Evolutionary conservation across 805 yeast species (phyloP).

Genomic region (Kregervanrija fluxuum): DNA sequence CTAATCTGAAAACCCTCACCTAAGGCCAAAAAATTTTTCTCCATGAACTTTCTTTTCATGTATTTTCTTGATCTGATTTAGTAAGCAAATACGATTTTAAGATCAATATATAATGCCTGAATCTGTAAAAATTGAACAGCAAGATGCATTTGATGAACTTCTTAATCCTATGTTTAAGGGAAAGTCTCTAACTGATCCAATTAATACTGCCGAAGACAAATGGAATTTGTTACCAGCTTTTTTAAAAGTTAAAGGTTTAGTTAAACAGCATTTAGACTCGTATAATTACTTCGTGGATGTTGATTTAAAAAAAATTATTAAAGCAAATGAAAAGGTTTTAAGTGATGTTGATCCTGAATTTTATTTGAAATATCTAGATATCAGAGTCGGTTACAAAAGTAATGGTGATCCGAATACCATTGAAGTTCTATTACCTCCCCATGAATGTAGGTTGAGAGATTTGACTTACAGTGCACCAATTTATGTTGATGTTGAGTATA

Average conservation of each 20-base stretch:
- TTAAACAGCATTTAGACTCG: conserved; percentile 97
- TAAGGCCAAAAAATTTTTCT: no score
- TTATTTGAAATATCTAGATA: conserved; percentile 86
- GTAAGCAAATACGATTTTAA: not conserved
- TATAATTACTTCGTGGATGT: conserved; percentile 93
- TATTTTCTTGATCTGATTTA: not conserved
- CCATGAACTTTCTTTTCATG: no score
- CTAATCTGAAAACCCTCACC: no score
- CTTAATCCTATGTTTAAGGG: conserved; percentile 81
- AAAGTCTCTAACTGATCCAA: conserved; percentile 76
- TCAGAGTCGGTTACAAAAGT: conserved; percentile 81
- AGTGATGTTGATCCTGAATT: conserved; percentile 98
- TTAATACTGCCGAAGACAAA: conserved; percentile 88
- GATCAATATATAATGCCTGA: not conserved
- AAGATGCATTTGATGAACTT: conserved; percentile 64
- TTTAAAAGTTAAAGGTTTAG: conserved; percentile 89
- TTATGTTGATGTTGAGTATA: conserved; percentile 93
- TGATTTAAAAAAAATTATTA: conserved; percentile 85
- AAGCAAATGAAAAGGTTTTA: conserved; percentile 81
- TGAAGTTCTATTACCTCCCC: conserved; percentile 75
- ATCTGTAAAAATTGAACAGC: conserved; percentile 3
- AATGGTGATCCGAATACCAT: conserved; percentile 36
- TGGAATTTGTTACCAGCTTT: conserved; percentile 97
- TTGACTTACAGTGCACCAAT: conserved; percentile 93
- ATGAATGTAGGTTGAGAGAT: conserved; percentile 91